These are phyloP conservation scores for Citeromyces hawaiiensis DNA, from an alignment of 1,139 yeast genomes.

Conservation along the genomic window DNA sequence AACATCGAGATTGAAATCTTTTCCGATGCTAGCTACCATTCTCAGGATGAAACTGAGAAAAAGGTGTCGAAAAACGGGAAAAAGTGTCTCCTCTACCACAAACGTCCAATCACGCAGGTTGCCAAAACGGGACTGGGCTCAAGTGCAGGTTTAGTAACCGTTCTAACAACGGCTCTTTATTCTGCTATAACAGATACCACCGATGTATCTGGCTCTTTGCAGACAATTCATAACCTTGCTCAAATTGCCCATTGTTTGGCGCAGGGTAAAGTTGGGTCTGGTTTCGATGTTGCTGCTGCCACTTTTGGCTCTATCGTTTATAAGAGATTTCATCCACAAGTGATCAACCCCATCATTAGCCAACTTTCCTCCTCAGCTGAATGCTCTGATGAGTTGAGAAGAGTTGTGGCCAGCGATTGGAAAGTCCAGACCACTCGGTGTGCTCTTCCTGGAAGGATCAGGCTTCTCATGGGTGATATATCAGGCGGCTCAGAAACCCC, in stretches of 20 bases:
- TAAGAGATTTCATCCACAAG: conserved; percentile 48
- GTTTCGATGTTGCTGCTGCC: conserved; percentile 95
- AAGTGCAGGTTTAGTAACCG: conserved; percentile 87
- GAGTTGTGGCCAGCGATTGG: conserved; percentile 44
- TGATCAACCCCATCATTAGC: conserved; percentile 21
- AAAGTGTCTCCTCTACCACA: conserved; percentile 47
- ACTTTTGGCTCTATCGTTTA: conserved; percentile 82
- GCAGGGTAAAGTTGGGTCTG: conserved; percentile 91
- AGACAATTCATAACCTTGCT: conserved; percentile 59
- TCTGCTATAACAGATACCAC: conserved; percentile 26
- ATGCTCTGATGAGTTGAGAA: conserved; percentile 17
- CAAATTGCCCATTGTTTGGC: conserved; percentile 90
- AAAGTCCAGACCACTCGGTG: conserved; percentile 37
- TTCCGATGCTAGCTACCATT: conserved; percentile 86
- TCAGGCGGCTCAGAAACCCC: conserved; percentile 92
- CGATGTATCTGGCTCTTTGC: conserved; percentile 16
- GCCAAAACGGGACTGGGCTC: conserved; percentile 95
- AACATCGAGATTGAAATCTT: conserved; percentile 44
- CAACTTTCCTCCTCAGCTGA: conserved; percentile 20
- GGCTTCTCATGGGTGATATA: conserved; percentile 85
- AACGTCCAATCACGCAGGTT: conserved; percentile 47
- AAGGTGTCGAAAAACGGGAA: conserved; percentile 21
- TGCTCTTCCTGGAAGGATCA: conserved; percentile 51
- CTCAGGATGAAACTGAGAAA: conserved; percentile 36
- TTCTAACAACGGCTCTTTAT: conserved; percentile 57